These are phyloP conservation scores for Dichotomocladium elegans DNA, from an alignment of 371 early-diverging fungal genomes.

Conservation along the genomic window DNA sequence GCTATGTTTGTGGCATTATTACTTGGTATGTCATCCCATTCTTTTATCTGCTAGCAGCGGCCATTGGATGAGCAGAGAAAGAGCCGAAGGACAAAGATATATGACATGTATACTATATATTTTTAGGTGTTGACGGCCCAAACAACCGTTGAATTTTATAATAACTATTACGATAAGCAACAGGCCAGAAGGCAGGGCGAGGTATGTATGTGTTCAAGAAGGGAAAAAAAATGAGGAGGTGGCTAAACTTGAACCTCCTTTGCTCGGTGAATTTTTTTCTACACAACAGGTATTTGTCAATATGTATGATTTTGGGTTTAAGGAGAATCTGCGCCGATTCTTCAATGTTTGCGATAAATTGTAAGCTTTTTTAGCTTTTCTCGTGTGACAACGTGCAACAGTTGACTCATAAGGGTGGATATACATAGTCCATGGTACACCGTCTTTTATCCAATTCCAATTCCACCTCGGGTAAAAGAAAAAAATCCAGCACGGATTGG, in stretches of 20 bases:
- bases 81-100: too few relatives aligned
- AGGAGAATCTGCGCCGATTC: conserved; percentile 44
- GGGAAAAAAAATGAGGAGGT: not conserved
- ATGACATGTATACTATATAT: too few relatives aligned
- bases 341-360: conserved; percentile 52
- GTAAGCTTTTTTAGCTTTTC: too few relatives aligned
- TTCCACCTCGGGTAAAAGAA: conserved; percentile 44
- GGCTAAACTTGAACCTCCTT: not conserved
- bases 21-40: too few relatives aligned
- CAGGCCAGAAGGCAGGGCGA: conserved; percentile 51
- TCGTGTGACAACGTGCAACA: not conserved
- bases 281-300: conserved; percentile 51
- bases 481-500: not conserved
- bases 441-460: conserved; percentile 47
- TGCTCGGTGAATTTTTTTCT: too few relatives aligned
- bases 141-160: conserved; percentile 62
- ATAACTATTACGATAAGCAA: conserved; percentile 50
- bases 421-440: conserved; percentile 51
- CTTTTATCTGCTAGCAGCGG: too few relatives aligned
- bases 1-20: conserved; percentile 6
- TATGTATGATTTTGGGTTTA: conserved; percentile 55
- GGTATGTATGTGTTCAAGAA: conserved; percentile 8
- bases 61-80: not conserved
- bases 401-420: not conserved
- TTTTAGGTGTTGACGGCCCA: conserved; percentile 53